Conservation (phyloP, 2,329 filamentous ascomycete species). For the Verticillium isaacii region DNA sequence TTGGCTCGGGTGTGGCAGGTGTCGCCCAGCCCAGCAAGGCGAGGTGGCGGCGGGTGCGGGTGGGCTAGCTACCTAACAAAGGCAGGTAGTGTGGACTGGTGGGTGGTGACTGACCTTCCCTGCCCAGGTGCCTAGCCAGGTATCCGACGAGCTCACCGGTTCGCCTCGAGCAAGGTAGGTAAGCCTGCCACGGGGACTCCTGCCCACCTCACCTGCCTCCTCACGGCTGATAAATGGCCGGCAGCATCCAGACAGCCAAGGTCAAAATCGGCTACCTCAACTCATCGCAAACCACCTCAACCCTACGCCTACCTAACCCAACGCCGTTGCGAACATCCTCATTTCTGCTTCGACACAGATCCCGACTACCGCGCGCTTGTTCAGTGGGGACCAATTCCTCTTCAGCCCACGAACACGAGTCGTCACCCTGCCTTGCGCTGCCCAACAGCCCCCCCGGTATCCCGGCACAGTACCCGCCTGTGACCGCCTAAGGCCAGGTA, state of each 20-base stretch:
- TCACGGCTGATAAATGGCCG: not conserved
- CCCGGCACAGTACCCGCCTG: not conserved
- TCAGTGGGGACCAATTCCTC: conserved; percentile 5
- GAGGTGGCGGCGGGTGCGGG: not conserved
- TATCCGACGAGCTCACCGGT: not conserved
- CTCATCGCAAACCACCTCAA: not conserved
- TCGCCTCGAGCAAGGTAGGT: too few species aligned
- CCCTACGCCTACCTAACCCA: not conserved
- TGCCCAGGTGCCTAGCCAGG: not conserved
- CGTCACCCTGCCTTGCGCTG: not conserved
- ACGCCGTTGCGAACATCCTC: not conserved
- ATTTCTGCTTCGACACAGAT: not conserved
- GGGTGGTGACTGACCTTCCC: not conserved
- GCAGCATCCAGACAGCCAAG: not conserved
- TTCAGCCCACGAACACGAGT: not conserved
- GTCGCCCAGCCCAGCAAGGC: not conserved
- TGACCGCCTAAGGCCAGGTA: conserved; percentile 2
- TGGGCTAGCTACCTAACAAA: not conserved
- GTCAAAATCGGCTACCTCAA: not conserved
- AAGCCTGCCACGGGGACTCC: too few species aligned
- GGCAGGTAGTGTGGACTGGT: not conserved
- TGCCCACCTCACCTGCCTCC: not conserved
- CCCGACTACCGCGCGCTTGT: conserved; percentile 11
- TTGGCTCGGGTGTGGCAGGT: not conserved
- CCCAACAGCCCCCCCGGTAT: not conserved